Evolutionary conservation across 1,284 basidiomycete species (phyloP).

Genomic region (Gomphus sp.): DNA sequence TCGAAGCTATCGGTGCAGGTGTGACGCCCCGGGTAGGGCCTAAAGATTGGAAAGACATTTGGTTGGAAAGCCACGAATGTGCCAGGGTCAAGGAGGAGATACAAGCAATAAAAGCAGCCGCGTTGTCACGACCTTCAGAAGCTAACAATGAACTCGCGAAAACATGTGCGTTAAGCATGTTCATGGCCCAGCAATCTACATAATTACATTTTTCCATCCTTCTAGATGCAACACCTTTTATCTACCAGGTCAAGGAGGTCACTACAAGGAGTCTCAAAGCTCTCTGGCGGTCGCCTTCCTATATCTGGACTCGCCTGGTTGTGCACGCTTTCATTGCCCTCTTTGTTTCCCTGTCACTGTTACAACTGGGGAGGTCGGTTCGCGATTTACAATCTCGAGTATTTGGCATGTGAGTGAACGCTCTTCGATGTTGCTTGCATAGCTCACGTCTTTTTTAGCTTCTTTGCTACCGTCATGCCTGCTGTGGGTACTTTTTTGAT

Average conservation of each 20-base stretch:
- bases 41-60: constrained; percentile 72
- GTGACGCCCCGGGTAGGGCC: constrained; percentile 53
- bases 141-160: constrained; percentile 6
- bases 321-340: constrained; percentile 70
- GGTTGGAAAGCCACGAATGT: constrained; percentile 40
- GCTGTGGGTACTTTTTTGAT: constrained; percentile 23
- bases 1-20: constrained; percentile 66
- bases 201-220: background rate
- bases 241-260: constrained; percentile 73
- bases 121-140: constrained; percentile 15
- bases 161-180: constrained; percentile 8
- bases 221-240: constrained; percentile 67
- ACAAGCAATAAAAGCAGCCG: constrained; percentile 24
- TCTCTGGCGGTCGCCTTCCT: constrained; percentile 79
- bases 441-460: constrained; percentile 44
- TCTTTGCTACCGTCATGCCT: constrained; percentile 64
- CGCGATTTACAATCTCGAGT: constrained; percentile 79
- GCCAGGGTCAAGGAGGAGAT: constrained; percentile 25
- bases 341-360: constrained; percentile 76
- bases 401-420: constrained; percentile 55
- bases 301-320: constrained; percentile 77
- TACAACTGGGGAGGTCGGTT: constrained; percentile 60
- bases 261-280: constrained; percentile 65
- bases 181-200: background rate
- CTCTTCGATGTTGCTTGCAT: constrained; percentile 64